Conservation (phyloP, 2,329 filamentous ascomycete species). For the Cladosporium sp. region DNA sequence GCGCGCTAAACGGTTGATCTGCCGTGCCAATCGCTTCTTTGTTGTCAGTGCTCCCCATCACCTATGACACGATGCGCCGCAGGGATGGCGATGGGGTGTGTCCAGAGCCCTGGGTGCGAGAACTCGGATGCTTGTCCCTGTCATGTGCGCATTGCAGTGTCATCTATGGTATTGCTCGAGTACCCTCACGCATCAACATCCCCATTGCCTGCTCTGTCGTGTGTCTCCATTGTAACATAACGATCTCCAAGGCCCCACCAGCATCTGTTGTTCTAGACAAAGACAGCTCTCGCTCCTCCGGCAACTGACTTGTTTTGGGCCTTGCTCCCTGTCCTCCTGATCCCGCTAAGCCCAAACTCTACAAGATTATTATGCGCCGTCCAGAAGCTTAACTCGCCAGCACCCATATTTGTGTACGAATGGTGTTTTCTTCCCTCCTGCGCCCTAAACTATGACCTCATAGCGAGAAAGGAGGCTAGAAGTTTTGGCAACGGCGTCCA, state of each 20-base stretch:
- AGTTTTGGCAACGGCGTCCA: background rate
- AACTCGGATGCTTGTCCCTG: too few relatives aligned
- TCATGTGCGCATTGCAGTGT: too few relatives aligned
- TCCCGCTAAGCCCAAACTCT: background rate
- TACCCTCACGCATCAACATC: background rate
- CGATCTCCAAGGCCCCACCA: background rate
- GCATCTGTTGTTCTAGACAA: background rate
- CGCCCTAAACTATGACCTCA: background rate
- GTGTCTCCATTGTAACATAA: background rate
- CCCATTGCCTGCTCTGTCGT: background rate
- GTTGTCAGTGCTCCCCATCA: background rate
- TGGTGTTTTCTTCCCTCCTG: background rate
- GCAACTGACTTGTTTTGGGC: background rate
- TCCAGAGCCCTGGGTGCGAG: background rate
- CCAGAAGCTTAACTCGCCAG: background rate
- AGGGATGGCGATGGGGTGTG: background rate
- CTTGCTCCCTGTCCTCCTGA: background rate
- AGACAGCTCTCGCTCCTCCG: background rate
- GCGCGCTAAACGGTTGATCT: background rate
- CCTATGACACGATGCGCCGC: background rate
- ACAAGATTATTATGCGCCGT: background rate
- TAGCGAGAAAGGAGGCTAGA: background rate
- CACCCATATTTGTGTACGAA: background rate
- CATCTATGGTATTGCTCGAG: too few relatives aligned
- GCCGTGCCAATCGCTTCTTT: background rate